A percentile compares a stretch with the other conserved stretches of the same genome.
phyloP scores from a whole-genome alignment of 129 eudicot species.

The Tagetes patula region DNA sequence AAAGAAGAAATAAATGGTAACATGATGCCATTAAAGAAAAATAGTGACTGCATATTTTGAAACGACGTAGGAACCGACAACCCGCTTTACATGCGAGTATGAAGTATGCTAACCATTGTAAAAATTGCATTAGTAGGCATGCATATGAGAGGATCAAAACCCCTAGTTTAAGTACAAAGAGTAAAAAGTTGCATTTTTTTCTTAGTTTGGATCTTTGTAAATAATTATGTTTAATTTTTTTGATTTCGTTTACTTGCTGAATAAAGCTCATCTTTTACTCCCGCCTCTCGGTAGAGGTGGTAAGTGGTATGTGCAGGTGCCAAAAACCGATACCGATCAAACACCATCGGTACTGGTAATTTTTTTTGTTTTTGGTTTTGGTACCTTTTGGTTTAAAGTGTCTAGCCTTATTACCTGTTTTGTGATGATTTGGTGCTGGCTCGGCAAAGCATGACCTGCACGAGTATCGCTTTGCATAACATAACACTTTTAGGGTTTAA shows the following conservation, averaged over 20 bases:
- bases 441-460: too few relatives aligned
- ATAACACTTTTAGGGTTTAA: too few relatives aligned
- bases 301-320: too few relatives aligned
- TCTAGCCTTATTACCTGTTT: too few relatives aligned
- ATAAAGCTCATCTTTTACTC: too few relatives aligned
- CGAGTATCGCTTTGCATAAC: too few relatives aligned
- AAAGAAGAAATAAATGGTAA: slow-evolving; percentile 39
- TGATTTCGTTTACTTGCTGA: background rate
- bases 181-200: slow-evolving; percentile 22
- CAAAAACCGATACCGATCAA: too few relatives aligned
- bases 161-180: slow-evolving; percentile 17
- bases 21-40: slow-evolving; percentile 24
- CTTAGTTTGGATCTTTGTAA: slow-evolving; percentile 29
- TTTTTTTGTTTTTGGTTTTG: too few relatives aligned
- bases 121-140: slow-evolving; percentile 13
- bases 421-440: too few relatives aligned
- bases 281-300: too few relatives aligned
- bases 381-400: too few relatives aligned
- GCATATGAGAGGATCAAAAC: slow-evolving; percentile 11
- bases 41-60: background rate
- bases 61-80: slow-evolving; percentile 16
- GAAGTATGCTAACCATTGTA: slow-evolving; percentile 31
- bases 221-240: background rate
- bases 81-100: slow-evolving; percentile 2
- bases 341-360: too few relatives aligned